These are phyloP conservation scores for Candida manassasensis DNA, from an alignment of 805 yeast species.

Conservation along the genomic window DNA sequence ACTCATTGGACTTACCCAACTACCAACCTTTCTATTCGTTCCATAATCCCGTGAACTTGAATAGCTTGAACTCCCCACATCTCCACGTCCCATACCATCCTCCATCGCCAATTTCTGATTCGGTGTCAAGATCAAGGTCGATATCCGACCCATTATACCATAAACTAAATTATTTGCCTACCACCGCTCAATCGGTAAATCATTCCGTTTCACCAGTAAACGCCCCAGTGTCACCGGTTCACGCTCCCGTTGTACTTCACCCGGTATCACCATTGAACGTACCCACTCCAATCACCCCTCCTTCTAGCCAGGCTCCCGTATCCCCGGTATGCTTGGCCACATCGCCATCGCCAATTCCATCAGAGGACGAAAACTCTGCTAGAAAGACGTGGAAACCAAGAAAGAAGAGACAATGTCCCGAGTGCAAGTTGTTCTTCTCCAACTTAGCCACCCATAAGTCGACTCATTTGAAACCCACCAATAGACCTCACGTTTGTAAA, in stretches of 20 bases:
- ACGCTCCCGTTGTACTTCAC: not conserved
- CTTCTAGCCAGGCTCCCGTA: too few species aligned
- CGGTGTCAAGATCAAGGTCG: not conserved
- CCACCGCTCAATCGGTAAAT: not conserved
- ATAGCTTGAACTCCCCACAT: not conserved
- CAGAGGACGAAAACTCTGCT: conserved; percentile 5
- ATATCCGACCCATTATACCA: not conserved
- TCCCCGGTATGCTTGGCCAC: too few species aligned
- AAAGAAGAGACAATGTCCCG: conserved; percentile 68
- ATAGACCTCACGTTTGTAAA: conserved; percentile 74
- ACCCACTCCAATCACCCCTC: not conserved
- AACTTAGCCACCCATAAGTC: conserved; percentile 82
- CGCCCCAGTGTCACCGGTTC: not conserved
- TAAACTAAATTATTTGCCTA: not conserved
- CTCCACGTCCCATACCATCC: conserved; percentile 7
- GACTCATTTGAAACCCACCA: conserved; percentile 66
- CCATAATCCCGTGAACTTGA: not conserved
- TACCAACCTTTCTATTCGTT: conserved; percentile 7
- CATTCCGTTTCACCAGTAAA: not conserved
- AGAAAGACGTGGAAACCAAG: conserved; percentile 40
- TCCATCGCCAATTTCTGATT: conserved; percentile 2
- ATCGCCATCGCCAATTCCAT: conserved; percentile 7
- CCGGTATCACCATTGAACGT: not conserved
- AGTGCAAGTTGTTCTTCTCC: conserved; percentile 62
- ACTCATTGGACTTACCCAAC: conserved; percentile 30